Percentiles rank a stretch among this genome's conserved stretches.
Evolutionary conservation across 2,329 filamentous ascomycete genomes (phyloP).

Genomic region (Beauveria sp.): DNA sequence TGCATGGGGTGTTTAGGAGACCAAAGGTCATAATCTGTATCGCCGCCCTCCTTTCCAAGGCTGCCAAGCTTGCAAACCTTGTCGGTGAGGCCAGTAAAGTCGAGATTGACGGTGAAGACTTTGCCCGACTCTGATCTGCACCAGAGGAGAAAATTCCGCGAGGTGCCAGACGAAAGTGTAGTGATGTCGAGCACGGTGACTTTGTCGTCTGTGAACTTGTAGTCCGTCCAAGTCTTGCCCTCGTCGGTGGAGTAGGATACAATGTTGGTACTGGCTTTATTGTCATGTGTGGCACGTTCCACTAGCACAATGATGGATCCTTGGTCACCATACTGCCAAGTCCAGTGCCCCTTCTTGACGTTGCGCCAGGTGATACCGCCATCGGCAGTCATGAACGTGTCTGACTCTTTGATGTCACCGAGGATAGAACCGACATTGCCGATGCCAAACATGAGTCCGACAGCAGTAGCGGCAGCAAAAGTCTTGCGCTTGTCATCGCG

Average conservation of each 20-base stretch:
- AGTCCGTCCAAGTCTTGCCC: conserved; percentile 70
- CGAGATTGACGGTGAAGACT: conserved; percentile 71
- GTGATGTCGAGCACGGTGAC: conserved; percentile 74
- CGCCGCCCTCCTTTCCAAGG: conserved; percentile 52
- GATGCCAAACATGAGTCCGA: conserved; percentile 83
- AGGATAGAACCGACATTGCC: conserved; percentile 80
- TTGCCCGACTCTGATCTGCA: conserved; percentile 49
- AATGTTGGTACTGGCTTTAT: conserved; percentile 57
- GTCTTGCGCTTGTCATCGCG: conserved; percentile 73
- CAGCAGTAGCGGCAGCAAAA: conserved; percentile 78
- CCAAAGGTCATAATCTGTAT: conserved; percentile 77
- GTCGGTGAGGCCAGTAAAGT: conserved; percentile 76
- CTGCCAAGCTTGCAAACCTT: conserved; percentile 64
- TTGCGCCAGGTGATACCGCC: conserved; percentile 84
- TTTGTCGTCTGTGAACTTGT: conserved; percentile 63
- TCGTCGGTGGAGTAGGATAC: conserved; percentile 75
- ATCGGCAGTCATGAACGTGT: conserved; percentile 87
- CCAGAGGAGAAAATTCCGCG: conserved; percentile 90
- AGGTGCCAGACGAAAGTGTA: conserved; percentile 81
- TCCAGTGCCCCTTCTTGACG: conserved; percentile 79
- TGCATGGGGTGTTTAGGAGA: conserved; percentile 74
- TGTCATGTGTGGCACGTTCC: conserved; percentile 59
- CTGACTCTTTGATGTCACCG: conserved; percentile 58
- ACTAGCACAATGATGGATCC: conserved; percentile 89
- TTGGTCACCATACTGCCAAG: conserved; percentile 94